These are phyloP conservation scores for Friedmanniomyces endolithicus DNA, from an alignment of 495 filamentous ascomycete species.

Conservation along the genomic window DNA sequence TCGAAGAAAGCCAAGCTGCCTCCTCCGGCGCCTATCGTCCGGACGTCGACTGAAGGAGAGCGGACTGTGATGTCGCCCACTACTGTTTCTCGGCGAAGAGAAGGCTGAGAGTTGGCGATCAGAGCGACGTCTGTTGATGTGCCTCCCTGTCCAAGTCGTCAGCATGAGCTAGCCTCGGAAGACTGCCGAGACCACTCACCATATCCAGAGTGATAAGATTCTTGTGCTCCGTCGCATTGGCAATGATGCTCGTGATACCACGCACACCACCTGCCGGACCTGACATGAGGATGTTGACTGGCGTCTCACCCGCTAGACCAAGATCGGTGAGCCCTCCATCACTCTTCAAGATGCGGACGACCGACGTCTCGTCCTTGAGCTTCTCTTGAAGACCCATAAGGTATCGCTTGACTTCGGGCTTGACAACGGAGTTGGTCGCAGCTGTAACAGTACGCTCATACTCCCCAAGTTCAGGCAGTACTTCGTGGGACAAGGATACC, in stretches of 20 bases:
- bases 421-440: conserved; percentile 39
- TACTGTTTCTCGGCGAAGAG: conserved; percentile 36
- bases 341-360: conserved; percentile 38
- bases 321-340: conserved; percentile 39
- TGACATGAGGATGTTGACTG: conserved; percentile 39
- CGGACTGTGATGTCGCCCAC: conserved; percentile 37
- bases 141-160: conserved; percentile 25
- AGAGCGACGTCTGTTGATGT: conserved; percentile 40
- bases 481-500: conserved; percentile 36
- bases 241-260: conserved; percentile 37
- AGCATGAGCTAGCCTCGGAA: background rate
- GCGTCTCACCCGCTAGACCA: conserved; percentile 34
- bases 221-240: conserved; percentile 36
- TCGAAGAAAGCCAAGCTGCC: conserved; percentile 38
- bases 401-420: conserved; percentile 39
- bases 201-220: conserved; percentile 42
- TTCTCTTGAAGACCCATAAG: conserved; percentile 30
- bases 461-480: conserved; percentile 39
- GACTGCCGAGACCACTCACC: conserved; percentile 2
- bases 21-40: conserved; percentile 40
- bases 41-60: conserved; percentile 38
- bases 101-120: conserved; percentile 37
- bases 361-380: conserved; percentile 32
- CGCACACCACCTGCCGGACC: conserved; percentile 39
- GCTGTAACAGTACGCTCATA: conserved; percentile 43